A percentile compares a stretch with the other conserved stretches of the same genome.
Evolutionary conservation across 345 rosid genomes (phyloP).

Genomic region (Eucalyptus sp.): DNA sequence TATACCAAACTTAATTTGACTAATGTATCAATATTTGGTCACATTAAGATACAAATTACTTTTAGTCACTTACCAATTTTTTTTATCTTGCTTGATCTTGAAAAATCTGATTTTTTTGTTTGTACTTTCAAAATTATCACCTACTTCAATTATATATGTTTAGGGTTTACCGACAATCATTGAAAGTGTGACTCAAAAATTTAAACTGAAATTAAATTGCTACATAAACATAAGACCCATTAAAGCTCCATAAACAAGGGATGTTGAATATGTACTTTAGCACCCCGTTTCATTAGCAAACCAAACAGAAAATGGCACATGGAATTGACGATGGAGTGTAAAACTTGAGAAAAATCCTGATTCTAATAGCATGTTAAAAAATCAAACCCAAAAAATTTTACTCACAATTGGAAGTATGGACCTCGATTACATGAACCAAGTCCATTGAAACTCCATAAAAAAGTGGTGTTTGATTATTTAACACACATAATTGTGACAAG

Average conservation of each 20-base stretch:
- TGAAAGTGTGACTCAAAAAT: neutral
- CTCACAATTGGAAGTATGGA: neutral
- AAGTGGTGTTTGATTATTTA: neutral
- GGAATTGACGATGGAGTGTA: neutral
- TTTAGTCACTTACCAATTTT: neutral
- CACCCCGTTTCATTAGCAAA: neutral
- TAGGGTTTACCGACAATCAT: neutral
- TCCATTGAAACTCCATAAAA: neutral
- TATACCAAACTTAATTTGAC: neutral
- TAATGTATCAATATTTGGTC: neutral
- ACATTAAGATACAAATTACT: neutral
- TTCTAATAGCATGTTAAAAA: neutral
- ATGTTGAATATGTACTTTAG: neutral
- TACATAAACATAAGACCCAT: neutral
- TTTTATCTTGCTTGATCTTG: neutral
- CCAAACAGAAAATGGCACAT: neutral
- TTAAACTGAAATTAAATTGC: neutral
- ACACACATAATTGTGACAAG: neutral
- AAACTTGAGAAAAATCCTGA: neutral
- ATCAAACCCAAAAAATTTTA: neutral
- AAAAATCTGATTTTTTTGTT: neutral
- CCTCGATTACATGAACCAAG: neutral
- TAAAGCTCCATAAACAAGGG: neutral
- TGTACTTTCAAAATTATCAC: neutral
- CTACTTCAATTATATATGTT: neutral